These are phyloP conservation scores for Zostera marina DNA, from an alignment of 116 monocot genomes.

Conservation along the genomic window DNA sequence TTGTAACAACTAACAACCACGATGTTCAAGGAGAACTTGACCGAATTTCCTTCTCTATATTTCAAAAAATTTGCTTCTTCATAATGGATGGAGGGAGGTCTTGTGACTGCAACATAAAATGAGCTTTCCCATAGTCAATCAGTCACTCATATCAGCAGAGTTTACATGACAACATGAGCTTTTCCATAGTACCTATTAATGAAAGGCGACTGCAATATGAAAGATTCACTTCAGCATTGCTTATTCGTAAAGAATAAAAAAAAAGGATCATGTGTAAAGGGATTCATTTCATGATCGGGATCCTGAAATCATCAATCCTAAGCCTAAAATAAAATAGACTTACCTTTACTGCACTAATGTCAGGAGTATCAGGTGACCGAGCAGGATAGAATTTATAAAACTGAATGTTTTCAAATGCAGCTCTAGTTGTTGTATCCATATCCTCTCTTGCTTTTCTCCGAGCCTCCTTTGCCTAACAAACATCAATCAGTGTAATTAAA, in stretches of 20 bases:
- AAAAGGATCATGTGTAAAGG: too few relatives aligned
- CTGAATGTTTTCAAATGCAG: conserved; percentile 60
- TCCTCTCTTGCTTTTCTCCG: conserved; percentile 56
- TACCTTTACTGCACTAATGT: conserved; percentile 63
- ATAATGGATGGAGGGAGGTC: not conserved
- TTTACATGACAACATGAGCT: conserved; percentile 46
- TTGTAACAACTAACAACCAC: too few relatives aligned
- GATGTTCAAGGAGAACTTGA: too few relatives aligned
- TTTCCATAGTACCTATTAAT: conserved; percentile 79
- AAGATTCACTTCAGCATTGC: not conserved
- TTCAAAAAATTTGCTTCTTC: too few relatives aligned
- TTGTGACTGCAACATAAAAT: not conserved
- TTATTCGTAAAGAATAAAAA: too few relatives aligned
- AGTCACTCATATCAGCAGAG: not conserved
- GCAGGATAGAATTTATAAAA: conserved; percentile 84
- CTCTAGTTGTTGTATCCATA: conserved; percentile 49
- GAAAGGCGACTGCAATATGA: conserved; percentile 36
- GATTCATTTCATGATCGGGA: too few relatives aligned
- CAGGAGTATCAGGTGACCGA: conserved; percentile 48
- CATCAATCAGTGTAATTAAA: too few relatives aligned
- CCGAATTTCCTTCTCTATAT: too few relatives aligned
- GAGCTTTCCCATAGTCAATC: too few relatives aligned
- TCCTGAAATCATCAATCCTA: too few relatives aligned
- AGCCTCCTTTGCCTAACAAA: conserved; percentile 49
- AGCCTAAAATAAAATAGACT: too few relatives aligned